Percentiles rank a stretch among this genome's conserved stretches.
These are phyloP conservation scores for Tuber melanosporum DNA, from an alignment of 495 filamentous ascomycete genomes.

Conservation along the genomic window DNA sequence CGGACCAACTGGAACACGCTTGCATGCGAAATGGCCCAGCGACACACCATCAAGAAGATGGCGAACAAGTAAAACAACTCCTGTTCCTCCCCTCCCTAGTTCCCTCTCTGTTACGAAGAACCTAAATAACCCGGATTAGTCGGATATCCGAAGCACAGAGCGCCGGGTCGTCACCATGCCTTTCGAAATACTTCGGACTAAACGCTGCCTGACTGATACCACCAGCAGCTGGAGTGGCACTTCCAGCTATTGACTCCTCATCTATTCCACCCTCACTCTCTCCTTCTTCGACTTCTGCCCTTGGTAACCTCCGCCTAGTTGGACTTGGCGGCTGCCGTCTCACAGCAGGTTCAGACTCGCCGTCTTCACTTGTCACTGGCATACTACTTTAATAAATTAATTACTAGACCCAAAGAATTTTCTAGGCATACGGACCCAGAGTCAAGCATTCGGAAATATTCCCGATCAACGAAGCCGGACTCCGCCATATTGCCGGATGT, in stretches of 20 bases:
- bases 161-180: slow-evolving; percentile 20
- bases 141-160: neutral
- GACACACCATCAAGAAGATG: slow-evolving; percentile 83
- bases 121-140: slow-evolving; percentile 14
- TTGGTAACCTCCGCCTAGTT: slow-evolving; percentile 36
- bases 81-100: slow-evolving; percentile 85
- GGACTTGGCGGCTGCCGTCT: slow-evolving; percentile 50
- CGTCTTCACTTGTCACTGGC: slow-evolving; percentile 6
- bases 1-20: slow-evolving; percentile 76
- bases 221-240: slow-evolving; percentile 1
- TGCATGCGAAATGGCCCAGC: slow-evolving; percentile 90
- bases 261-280: slow-evolving; percentile 35
- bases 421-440: slow-evolving; percentile 44
- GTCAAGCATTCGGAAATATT: slow-evolving; percentile 91
- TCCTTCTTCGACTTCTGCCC: slow-evolving; percentile 26
- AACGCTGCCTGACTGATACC: slow-evolving; percentile 81
- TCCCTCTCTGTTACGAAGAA: slow-evolving; percentile 85
- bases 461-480: slow-evolving; percentile 72
- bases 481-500: slow-evolving; percentile 38
- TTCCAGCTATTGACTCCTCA: slow-evolving; percentile 39
- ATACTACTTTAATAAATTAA: slow-evolving; percentile 2
- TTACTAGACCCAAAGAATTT: slow-evolving; percentile 28
- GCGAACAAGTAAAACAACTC: slow-evolving; percentile 82
- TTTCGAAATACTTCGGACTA: slow-evolving; percentile 82
- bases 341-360: slow-evolving; percentile 38